Evolutionary conservation across 164 flowering plant genomes (phyloP), one percentile per base, ranked within the genome.

Genomic region (Umbilicus rupestris): DNA sequence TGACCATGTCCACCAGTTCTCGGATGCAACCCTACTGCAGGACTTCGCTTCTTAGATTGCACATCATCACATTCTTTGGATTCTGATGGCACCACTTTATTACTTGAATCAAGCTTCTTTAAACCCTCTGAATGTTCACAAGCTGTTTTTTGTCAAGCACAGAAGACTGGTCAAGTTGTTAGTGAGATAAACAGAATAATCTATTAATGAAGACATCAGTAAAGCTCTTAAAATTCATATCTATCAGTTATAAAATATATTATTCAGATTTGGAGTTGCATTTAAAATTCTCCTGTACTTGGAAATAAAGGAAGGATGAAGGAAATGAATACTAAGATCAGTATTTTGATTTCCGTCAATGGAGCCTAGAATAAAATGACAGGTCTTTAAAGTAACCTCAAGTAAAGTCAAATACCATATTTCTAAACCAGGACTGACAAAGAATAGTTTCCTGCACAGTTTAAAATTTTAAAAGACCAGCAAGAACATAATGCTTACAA

Each of bases 401-500:
- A 26, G 30, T 26, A 8, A 10, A 22, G 7, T 26, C 60, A 28
- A 55, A 50, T 24, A 55, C 17, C 33, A 55, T 28, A 55, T 55
- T 28, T 55, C 33, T 55, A 55, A 26, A 28, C 33, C 60, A 55
- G 33, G 60, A 6, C 6, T 3, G 16, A 55, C 17, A 52, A 52
- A 52, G 6, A 1, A 9, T 15, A 4, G 14, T 55, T 55, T 55
- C 1, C 14, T 1, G 33, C 12, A 17, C 33, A 20, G 29, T 26
- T 52, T 7, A 12, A 26, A 28, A 11, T 17, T 11, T 26, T 11
- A 12, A 28, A 55, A 28, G 59, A 20, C 59, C 33, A 28, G 60
- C 19, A 3, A 28, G 60, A 55, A 9, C 7, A 26, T 28, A 29
- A 5, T 35, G 80, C 96, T 86, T 82, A 89, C 96, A 75, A 67